Percentiles rank a stretch among this genome's conserved stretches.
phyloP scores from a whole-genome alignment of 2,329 filamentous ascomycete genomes.

The Aquanectria penicillioides region DNA sequence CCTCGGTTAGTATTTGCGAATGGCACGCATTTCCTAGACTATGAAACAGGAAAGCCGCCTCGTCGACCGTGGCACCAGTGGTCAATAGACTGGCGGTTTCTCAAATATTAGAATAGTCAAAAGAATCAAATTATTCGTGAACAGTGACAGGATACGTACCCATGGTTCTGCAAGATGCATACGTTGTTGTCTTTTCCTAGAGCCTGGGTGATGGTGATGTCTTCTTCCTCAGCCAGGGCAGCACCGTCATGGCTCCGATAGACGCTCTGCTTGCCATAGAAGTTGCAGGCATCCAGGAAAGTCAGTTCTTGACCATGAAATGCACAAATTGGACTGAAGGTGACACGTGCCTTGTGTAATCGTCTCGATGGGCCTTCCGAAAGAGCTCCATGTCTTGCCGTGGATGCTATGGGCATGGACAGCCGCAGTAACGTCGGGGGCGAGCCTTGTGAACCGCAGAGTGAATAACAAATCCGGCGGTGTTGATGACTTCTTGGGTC shows the following conservation, averaged over 20 bases:
- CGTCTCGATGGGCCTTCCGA: slow-evolving; percentile 2
- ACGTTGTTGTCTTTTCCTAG: background rate
- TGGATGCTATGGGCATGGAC: background rate
- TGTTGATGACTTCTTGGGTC: background rate
- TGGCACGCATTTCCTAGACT: background rate
- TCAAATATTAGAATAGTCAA: too few species aligned
- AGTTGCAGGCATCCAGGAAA: background rate
- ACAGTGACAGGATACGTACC: too few species aligned
- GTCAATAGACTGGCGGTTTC: background rate
- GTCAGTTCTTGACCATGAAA: background rate
- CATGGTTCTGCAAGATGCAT: background rate
- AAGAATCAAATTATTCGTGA: too few species aligned
- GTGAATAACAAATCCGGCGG: slow-evolving; percentile 12
- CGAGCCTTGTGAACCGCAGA: slow-evolving; percentile 1
- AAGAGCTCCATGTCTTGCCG: slow-evolving; percentile 3
- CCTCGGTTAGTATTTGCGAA: background rate
- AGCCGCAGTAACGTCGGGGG: slow-evolving; percentile 1
- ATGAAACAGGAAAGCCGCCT: slow-evolving; percentile 1
- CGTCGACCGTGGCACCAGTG: background rate
- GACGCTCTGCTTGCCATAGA: background rate
- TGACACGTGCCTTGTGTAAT: background rate
- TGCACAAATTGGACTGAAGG: background rate
- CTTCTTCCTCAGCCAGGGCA: background rate
- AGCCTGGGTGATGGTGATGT: background rate
- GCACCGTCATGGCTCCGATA: background rate